Evolutionary conservation across 2,329 filamentous ascomycete species (phyloP), one percentile per base, ranked within the genome.

Genomic region (Fusarium piperis): DNA sequence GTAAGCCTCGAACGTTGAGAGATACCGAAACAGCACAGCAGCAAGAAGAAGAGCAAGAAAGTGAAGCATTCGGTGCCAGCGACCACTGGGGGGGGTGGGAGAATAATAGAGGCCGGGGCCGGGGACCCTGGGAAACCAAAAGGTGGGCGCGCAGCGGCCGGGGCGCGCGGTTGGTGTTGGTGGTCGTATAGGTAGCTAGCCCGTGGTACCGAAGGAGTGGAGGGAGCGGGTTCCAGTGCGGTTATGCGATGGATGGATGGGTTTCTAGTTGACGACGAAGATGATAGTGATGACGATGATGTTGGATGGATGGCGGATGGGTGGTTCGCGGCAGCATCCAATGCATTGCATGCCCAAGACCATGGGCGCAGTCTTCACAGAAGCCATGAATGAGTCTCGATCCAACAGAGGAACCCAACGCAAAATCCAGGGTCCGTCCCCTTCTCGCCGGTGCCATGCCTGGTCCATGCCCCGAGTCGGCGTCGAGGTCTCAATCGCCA

Each of bases 151-250:
- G 67, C 70, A 60, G 70, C 48, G 60, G 70, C 71, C 52, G 69
- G 69, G 69, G 69, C 69, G 70, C 70, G 70, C 70, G 70, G 70
- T 72, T 72, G 70, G 66, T 72, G 65, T 56, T 69, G 67, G 35
- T 65, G 56, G 60, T 44, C 53, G 51, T 64, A 61, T 68, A 36
- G 44, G 44, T 51, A 51, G 44, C 44, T 60, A 52, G 63, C 36
- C 57, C 48, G 23, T 53, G 44, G 41, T 51, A 65, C 39, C 62
- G 39, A 46, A 52, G 18, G 59, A 60, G 39, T 60, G 55, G 39
- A 59, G 32, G 63, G 28, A 53, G 58, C 46, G 55, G 55, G 51
- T 56, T 53, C 62, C 35, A 53, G 58, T 52, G 62, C 56, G 65
- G 44, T 61, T 67, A 68, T 60, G 58, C 44, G 44, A 62, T 30